A percentile compares a stretch with the other conserved stretches of the same genome.
Evolutionary conservation across 1,284 basidiomycete species (phyloP).

Genomic region (Pyrrhoderma lamaoense): DNA sequence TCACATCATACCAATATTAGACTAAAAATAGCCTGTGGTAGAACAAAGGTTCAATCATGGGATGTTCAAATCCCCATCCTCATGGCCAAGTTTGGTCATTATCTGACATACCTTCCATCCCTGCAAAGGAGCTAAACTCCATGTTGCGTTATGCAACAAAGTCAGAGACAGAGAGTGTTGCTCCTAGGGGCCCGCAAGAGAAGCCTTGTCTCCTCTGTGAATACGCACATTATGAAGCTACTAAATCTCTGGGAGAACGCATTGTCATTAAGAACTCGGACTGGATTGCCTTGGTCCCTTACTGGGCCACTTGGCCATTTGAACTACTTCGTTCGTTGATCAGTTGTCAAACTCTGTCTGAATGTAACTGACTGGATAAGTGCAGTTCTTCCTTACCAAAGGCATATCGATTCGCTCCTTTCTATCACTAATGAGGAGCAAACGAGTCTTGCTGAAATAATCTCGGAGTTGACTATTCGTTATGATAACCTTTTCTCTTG

Average conservation of each 20-base stretch:
- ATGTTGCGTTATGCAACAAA: conserved; percentile 49
- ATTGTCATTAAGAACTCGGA: conserved; percentile 71
- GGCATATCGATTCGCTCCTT: conserved; percentile 68
- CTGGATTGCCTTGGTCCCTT: conserved; percentile 87
- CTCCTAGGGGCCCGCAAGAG: conserved; percentile 52
- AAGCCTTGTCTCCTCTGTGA: conserved; percentile 77
- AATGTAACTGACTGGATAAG: conserved; percentile 1
- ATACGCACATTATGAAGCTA: conserved; percentile 71
- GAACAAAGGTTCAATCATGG: conserved; percentile 97
- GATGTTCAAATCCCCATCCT: conserved; percentile 93
- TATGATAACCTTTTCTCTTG: conserved; percentile 85
- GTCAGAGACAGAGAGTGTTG: conserved; percentile 33
- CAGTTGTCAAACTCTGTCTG: conserved; percentile 2
- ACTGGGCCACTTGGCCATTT: conserved; percentile 97
- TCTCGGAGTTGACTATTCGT: conserved; percentile 61
- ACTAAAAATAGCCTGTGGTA: conserved; percentile 27
- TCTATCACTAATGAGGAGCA: conserved; percentile 60
- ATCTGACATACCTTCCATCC: conserved; percentile 67
- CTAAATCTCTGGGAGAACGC: conserved; percentile 39
- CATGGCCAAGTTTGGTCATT: conserved; percentile 91
- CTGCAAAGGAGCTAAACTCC: conserved; percentile 56
- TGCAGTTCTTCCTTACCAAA: conserved; percentile 68
- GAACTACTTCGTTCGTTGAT: conserved; percentile 64
- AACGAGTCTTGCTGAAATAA: conserved; percentile 54
- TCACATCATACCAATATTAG: neutral